These are phyloP conservation scores for Cephalotrichum gorgonifer DNA, from an alignment of 2,329 filamentous ascomycete genomes.

Conservation along the genomic window DNA sequence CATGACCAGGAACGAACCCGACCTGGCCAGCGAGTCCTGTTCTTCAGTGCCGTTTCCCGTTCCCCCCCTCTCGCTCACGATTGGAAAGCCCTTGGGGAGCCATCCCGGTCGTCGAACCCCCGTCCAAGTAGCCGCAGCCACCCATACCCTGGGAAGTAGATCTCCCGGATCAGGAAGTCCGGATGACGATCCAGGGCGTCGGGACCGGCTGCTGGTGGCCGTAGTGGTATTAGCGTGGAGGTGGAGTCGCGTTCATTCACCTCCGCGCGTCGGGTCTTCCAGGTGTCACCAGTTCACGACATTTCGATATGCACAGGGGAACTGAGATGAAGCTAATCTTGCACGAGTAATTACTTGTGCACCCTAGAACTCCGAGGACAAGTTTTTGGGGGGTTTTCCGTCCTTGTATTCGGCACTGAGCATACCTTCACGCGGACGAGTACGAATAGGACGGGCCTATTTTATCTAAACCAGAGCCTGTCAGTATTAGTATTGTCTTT, in stretches of 20 bases:
- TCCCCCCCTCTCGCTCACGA: too few species aligned
- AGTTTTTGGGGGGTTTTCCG: too few species aligned
- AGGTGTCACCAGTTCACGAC: neutral
- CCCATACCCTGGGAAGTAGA: neutral
- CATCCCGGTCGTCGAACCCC: neutral
- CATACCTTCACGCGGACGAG: too few species aligned
- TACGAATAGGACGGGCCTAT: too few species aligned
- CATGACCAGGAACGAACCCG: too few species aligned
- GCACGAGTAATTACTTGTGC: too few species aligned
- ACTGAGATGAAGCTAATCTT: neutral
- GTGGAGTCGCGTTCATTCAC: neutral
- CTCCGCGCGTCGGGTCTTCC: neutral
- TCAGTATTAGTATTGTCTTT: too few species aligned
- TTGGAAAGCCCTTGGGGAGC: neutral
- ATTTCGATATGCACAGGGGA: neutral
- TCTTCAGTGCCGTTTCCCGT: too few species aligned
- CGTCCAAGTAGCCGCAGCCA: neutral
- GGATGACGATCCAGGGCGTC: neutral
- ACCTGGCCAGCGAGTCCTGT: too few species aligned
- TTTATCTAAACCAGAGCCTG: too few species aligned
- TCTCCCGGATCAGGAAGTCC: neutral
- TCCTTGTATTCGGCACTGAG: too few species aligned
- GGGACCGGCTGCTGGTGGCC: neutral
- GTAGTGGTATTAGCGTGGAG: neutral
- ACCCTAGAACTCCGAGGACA: neutral